Base-by-base conservation (phyloP, 192 early-diverging fungal genomes). In the Glomus cerebriforme region DNA sequence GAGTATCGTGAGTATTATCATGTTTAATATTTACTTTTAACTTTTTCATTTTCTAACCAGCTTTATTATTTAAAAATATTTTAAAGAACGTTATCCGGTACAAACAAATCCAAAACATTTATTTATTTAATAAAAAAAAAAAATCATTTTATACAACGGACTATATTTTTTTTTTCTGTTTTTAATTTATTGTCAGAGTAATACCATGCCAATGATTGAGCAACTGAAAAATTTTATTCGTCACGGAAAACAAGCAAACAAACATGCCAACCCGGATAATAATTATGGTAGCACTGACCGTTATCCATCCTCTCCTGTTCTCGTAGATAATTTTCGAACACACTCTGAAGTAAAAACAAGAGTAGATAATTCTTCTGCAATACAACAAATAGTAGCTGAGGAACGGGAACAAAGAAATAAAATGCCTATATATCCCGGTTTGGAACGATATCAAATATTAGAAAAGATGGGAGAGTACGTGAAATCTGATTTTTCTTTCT, bases 391-490 rank as follows among this genome's bases (percentile, higher is more conserved):
- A 24, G 86, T 91, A 13, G 85, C 86, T 54, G 85, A 91, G 59
- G 87, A 88, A 67, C 84, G 84, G 2, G 81, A 81, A 12, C 82
- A 83, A 66, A 90, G 85, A 74, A 83, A 63, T 64, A 83, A 81
- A 77, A 45, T 90, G 71, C 89, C 90, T 27, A 63, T 73, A 1
- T 92, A 92, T 69, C 87, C 88, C 34, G 89, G 89, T 29, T 69
- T 92, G 68, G 86, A 91, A 65, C 82, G 87, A 35, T 92, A 85
- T 79, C 73, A 82, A 75, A 68, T 92, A 19, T 27, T 92, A 15
- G 83, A 87, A 35, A 92, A 92, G 70, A 89, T 92, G 87, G 92
- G 92, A 82, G 92, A 92, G 91, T 92, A 86, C 84, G 90, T 92
- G 8, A 58, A 24, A 67, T 43, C 39, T 12, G 12, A 43, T 12